phyloP scores from a whole-genome alignment of 2,329 filamentous ascomycete genomes.

The Venturia aucupariae region DNA sequence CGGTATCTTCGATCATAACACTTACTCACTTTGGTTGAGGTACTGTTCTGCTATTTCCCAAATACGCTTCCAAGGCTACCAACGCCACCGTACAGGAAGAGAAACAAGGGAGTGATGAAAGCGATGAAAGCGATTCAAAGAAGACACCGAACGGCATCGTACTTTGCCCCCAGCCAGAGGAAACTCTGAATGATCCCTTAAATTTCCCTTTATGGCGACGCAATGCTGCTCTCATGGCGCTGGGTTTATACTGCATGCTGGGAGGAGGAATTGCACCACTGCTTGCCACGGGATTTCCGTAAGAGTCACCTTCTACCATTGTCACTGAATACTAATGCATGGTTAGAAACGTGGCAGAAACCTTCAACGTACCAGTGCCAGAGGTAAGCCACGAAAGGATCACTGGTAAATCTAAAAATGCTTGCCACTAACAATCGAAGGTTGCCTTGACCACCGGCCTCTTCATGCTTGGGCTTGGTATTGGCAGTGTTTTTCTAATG shows the following conservation, averaged over 20 bases:
- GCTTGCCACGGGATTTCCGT: conserved; percentile 77
- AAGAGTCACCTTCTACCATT: conserved; percentile 27
- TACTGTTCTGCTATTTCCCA: neutral
- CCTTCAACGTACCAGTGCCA: conserved; percentile 59
- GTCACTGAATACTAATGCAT: neutral
- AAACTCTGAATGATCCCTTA: conserved; percentile 80
- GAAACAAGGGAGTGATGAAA: neutral
- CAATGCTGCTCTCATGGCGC: conserved; percentile 67
- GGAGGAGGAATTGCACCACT: conserved; percentile 88
- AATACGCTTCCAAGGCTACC: neutral
- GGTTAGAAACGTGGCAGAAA: conserved; percentile 46
- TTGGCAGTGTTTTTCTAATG: conserved; percentile 9
- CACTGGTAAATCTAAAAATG: neutral
- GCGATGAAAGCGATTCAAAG: conserved; percentile 40
- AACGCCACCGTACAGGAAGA: neutral
- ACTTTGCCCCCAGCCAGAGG: conserved; percentile 83
- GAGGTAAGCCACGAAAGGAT: conserved; percentile 14
- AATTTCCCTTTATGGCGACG: conserved; percentile 83
- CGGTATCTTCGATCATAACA: neutral
- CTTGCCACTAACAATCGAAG: conserved; percentile 19
- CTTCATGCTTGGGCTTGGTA: conserved; percentile 61
- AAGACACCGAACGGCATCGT: conserved; percentile 78
- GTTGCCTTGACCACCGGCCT: conserved; percentile 84
- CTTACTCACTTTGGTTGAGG: neutral
- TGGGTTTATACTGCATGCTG: conserved; percentile 88